Percentiles rank a stretch among this genome's conserved stretches.
Conservation (phyloP, 805 yeast species). For the Wickerhamomyces bisporus region DNA sequence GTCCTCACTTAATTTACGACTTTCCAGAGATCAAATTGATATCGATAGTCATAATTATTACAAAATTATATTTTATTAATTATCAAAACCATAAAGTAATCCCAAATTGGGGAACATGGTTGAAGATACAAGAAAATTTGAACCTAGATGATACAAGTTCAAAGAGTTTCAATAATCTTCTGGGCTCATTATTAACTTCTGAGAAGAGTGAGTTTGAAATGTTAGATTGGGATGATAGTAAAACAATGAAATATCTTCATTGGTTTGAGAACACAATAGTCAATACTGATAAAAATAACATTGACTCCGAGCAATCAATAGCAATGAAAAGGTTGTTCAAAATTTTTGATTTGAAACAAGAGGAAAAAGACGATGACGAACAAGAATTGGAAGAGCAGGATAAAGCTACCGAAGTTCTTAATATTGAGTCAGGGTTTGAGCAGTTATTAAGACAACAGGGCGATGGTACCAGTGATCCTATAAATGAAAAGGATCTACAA, state of each 20-base stretch:
- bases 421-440: slow-evolving; percentile 1
- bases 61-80: slow-evolving; percentile 21
- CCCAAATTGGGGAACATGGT: slow-evolving; percentile 14
- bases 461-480: not conserved
- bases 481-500: not conserved
- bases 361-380: not conserved
- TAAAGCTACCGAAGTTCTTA: slow-evolving; percentile 1
- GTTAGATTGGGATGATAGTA: slow-evolving; percentile 41
- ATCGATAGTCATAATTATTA: slow-evolving; percentile 8
- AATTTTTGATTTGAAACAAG: slow-evolving; percentile 17
- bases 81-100: not conserved
- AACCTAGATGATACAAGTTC: slow-evolving; percentile 4
- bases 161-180: slow-evolving; percentile 5
- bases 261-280: slow-evolving; percentile 41
- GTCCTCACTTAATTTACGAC: slow-evolving; percentile 31
- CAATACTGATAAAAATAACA: slow-evolving; percentile 17
- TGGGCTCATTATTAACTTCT: slow-evolving; percentile 10
- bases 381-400: not conserved
- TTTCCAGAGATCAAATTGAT: slow-evolving; percentile 24
- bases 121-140: slow-evolving; percentile 17
- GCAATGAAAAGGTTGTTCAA: slow-evolving; percentile 19
- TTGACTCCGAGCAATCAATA: slow-evolving; percentile 16
- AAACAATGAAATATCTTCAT: slow-evolving; percentile 42
- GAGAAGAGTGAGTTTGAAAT: slow-evolving; percentile 31
- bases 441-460: not conserved